These are phyloP conservation scores for Lichina pygmaea DNA, from an alignment of 495 filamentous ascomycete species.

Conservation along the genomic window DNA sequence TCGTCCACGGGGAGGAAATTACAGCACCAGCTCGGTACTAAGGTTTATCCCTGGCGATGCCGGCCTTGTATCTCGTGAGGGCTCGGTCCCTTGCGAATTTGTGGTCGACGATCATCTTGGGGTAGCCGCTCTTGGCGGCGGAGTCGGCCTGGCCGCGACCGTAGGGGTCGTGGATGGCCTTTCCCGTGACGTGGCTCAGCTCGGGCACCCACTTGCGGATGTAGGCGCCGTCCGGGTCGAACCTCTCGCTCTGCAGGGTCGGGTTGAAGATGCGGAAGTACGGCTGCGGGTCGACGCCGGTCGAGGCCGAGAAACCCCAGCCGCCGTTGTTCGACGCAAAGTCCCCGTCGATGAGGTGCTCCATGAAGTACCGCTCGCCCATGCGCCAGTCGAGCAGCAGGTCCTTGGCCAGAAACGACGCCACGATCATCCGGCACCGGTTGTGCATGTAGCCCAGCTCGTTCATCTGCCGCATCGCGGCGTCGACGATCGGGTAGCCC, in stretches of 20 bases:
- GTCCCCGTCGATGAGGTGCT: conserved; percentile 68
- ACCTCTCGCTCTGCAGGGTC: conserved; percentile 61
- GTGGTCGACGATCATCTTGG: conserved; percentile 48
- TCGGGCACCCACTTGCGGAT: conserved; percentile 50
- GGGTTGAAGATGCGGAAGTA: conserved; percentile 90
- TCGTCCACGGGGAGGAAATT: no score
- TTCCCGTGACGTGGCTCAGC: conserved; percentile 29
- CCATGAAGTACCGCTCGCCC: conserved; percentile 77
- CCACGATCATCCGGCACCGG: conserved; percentile 66
- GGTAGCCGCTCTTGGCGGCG: conserved; percentile 45
- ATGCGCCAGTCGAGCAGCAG: conserved; percentile 75
- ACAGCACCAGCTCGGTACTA: no score
- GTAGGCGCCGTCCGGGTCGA: conserved; percentile 38
- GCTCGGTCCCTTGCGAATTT: conserved; percentile 34
- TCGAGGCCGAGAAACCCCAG: conserved; percentile 61
- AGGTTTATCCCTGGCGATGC: conserved; percentile 2
- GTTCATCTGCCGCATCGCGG: conserved; percentile 65
- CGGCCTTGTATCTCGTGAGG: conserved; percentile 47
- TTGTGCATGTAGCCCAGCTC: conserved; percentile 69
- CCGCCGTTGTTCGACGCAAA: conserved; percentile 84
- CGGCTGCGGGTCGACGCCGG: conserved; percentile 75
- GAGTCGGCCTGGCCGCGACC: conserved; percentile 19
- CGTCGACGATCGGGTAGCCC: conserved; percentile 72
- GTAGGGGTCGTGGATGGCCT: conserved; percentile 60
- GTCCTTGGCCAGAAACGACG: conserved; percentile 71